A percentile compares a stretch with the other conserved stretches of the same genome.
Conservation (phyloP, 208 protist species). For the Acanthamoeba culbertsoni region DNA sequence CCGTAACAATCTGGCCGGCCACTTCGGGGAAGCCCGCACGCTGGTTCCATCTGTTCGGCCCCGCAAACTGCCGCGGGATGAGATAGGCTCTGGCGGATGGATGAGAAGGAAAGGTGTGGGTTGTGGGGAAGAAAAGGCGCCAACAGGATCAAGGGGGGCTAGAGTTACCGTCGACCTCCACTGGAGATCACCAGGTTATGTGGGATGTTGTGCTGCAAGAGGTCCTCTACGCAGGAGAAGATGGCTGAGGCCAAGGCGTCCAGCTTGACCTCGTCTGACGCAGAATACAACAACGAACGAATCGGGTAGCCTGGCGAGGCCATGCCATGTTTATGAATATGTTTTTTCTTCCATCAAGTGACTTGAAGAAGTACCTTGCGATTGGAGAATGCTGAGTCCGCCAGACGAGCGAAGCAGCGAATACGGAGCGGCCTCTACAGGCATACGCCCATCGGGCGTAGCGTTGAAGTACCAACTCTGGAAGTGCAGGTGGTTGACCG, state of each 20-base stretch:
- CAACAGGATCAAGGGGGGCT: too few relatives aligned
- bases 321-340: neutral
- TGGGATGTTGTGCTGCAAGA: neutral
- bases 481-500: slow-evolving; percentile 45
- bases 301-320: neutral
- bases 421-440: neutral
- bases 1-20: slow-evolving; percentile 22
- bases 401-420: neutral
- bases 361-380: neutral
- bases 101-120: neutral
- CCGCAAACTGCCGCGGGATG: neutral
- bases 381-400: neutral
- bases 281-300: neutral
- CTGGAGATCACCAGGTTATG: neutral
- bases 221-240: neutral
- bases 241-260: neutral
- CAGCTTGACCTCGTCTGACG: neutral
- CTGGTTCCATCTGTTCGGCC: neutral
- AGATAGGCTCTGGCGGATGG: neutral
- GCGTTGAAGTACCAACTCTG: slow-evolving; percentile 34
- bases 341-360: neutral
- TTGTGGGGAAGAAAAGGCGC: neutral
- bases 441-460: neutral
- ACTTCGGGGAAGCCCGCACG: slow-evolving; percentile 1
- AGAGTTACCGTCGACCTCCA: neutral